Evolutionary conservation across 2,329 filamentous ascomycete genomes (phyloP).

Genomic region (Pseudogymnoascus sp.): DNA sequence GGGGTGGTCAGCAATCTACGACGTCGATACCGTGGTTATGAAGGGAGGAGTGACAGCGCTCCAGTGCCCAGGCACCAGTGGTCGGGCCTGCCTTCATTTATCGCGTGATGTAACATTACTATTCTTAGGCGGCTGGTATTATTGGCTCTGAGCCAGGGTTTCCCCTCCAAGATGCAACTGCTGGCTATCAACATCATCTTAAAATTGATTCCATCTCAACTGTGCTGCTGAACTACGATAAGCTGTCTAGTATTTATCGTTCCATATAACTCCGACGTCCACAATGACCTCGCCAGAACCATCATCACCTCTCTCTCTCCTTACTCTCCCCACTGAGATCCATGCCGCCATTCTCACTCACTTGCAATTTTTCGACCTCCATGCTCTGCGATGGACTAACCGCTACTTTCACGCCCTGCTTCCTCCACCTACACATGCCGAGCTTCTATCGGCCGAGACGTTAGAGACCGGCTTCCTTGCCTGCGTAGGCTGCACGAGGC

Average conservation of each 20-base stretch:
- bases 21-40: too few species aligned
- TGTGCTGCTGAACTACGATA: too few species aligned
- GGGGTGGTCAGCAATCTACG: too few species aligned
- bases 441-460: neutral
- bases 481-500: neutral
- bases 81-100: too few species aligned
- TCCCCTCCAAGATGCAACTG: neutral
- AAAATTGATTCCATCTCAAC: neutral
- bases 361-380: neutral
- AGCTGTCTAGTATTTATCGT: neutral
- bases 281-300: neutral
- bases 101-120: neutral
- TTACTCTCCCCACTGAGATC: neutral
- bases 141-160: neutral
- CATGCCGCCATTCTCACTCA: neutral
- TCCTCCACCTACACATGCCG: neutral
- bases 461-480: neutral
- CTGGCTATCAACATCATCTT: neutral
- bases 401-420: neutral
- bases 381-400: neutral
- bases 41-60: too few species aligned
- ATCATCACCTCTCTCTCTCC: neutral
- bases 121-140: neutral
- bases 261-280: neutral
- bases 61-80: too few species aligned